Evolutionary conservation across 2,329 filamentous ascomycete species (phyloP).

Genomic region (Chrysoporthe cubensis): DNA sequence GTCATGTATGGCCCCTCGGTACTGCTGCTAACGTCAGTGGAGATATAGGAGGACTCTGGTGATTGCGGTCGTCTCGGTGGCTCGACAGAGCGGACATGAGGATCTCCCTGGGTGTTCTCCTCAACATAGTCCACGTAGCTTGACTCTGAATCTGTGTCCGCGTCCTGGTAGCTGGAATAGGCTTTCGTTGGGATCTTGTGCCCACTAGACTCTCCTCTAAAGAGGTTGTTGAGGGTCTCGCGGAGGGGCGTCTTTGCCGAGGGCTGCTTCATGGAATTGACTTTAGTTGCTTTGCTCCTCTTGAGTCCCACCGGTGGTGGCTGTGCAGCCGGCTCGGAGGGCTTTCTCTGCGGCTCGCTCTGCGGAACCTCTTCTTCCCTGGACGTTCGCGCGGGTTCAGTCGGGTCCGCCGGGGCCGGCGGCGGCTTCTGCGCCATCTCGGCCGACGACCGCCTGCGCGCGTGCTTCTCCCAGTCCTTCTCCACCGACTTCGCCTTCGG

Average conservation of each 20-base stretch:
- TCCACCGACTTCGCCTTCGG: constrained; percentile 41
- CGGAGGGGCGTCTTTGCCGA: constrained; percentile 55
- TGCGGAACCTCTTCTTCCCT: constrained; percentile 21
- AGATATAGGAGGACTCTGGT: constrained; percentile 36
- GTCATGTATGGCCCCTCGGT: constrained; percentile 34
- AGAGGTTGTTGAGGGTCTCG: constrained; percentile 64
- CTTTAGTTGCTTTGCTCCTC: constrained; percentile 60
- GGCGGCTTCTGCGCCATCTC: constrained; percentile 31
- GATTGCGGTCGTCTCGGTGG: constrained; percentile 39
- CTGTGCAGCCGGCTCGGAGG: neutral
- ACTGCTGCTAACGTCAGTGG: constrained; percentile 30
- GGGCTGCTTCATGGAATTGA: constrained; percentile 49
- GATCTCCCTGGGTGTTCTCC: constrained; percentile 33
- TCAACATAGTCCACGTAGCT: constrained; percentile 29
- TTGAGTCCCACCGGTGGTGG: constrained; percentile 46
- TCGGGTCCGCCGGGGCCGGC: constrained; percentile 7
- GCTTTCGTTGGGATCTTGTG: constrained; percentile 49
- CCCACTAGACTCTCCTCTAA: constrained; percentile 62
- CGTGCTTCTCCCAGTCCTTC: constrained; percentile 41
- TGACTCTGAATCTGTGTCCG: constrained; percentile 35
- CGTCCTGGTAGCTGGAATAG: constrained; percentile 53
- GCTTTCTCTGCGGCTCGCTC: constrained; percentile 15
- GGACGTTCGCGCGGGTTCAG: neutral
- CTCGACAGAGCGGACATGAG: constrained; percentile 39
- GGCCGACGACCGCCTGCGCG: constrained; percentile 35